phyloP scores from a whole-genome alignment of 108 stramenopile species.

The Nitzschia inconspicua region DNA sequence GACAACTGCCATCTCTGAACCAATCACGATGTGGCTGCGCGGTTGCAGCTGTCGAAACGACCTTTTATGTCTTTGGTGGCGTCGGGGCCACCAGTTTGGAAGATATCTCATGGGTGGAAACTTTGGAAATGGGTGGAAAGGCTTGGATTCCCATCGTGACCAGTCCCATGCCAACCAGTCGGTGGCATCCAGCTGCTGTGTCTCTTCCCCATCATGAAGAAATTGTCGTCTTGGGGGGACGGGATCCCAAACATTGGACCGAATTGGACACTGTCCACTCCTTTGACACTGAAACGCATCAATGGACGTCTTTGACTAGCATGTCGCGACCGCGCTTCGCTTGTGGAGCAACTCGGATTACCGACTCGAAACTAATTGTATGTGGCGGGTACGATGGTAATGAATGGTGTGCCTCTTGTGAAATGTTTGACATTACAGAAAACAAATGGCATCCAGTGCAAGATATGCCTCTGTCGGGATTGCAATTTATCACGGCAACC shows the following conservation, averaged over 20 bases:
- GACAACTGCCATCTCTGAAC: not conserved
- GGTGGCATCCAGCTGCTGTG: slow-evolving; percentile 9
- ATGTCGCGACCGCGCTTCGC: slow-evolving; percentile 10
- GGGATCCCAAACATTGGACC: slow-evolving; percentile 2
- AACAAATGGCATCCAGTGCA: slow-evolving; percentile 1
- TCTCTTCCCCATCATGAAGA: not conserved
- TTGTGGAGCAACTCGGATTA: slow-evolving; percentile 3
- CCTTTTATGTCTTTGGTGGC: not conserved
- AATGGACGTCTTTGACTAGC: not conserved
- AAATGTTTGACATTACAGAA: slow-evolving; percentile 4
- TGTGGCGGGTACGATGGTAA: slow-evolving; percentile 7
- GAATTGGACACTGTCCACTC: slow-evolving; percentile 7
- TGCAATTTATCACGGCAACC: slow-evolving; percentile 8
- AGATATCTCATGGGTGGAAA: slow-evolving; percentile 3
- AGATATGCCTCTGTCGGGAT: not conserved
- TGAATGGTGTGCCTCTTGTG: slow-evolving; percentile 2
- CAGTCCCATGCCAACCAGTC: not conserved
- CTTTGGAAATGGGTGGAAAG: not conserved
- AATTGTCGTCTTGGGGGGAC: slow-evolving; percentile 9
- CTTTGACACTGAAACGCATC: not conserved
- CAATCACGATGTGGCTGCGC: slow-evolving; percentile 2
- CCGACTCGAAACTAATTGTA: not conserved
- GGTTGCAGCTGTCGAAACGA: not conserved
- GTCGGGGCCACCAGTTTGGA: slow-evolving; percentile 4
- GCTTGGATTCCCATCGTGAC: not conserved